Evolutionary conservation across 768 basidiomycete genomes (phyloP).

Genomic region (Calocybe gangraenosa): DNA sequence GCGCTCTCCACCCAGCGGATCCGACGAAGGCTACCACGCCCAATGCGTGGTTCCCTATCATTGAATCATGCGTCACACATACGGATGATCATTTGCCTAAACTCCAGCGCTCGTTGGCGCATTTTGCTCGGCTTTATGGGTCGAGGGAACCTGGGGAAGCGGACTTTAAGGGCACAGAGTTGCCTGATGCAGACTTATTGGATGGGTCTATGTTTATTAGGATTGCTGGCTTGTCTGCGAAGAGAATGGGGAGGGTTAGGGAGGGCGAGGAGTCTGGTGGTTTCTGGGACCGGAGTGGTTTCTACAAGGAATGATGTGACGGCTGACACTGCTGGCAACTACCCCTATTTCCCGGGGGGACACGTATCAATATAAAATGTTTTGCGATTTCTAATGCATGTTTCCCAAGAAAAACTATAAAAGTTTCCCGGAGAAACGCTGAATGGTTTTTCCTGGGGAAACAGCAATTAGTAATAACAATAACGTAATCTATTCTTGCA

Average conservation of each 20-base stretch:
- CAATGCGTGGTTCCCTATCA: slow-evolving; percentile 58
- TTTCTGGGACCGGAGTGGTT: slow-evolving; percentile 17
- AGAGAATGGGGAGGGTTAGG: slow-evolving; percentile 23
- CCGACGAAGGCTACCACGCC: slow-evolving; percentile 35
- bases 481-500: no score
- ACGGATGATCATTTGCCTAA: slow-evolving; percentile 51
- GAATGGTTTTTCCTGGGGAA: no score
- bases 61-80: slow-evolving; percentile 51
- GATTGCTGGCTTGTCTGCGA: slow-evolving; percentile 38
- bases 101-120: slow-evolving; percentile 32
- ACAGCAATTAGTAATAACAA: no score
- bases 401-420: no score
- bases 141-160: slow-evolving; percentile 23
- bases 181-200: slow-evolving; percentile 40
- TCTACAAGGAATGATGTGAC: slow-evolving; percentile 9
- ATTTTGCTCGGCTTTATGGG: slow-evolving; percentile 23
- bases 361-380: no score
- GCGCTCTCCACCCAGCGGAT: slow-evolving; percentile 20
- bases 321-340: no score
- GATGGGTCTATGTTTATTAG: slow-evolving; percentile 60
- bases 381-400: no score
- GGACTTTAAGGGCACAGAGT: slow-evolving; percentile 25
- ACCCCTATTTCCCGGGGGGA: no score
- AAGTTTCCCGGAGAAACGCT: no score
- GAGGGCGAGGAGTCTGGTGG: slow-evolving; percentile 19